Base-by-base conservation (phyloP, 2,329 filamentous ascomycete species). In the Ascosphaera aggregata region DNA sequence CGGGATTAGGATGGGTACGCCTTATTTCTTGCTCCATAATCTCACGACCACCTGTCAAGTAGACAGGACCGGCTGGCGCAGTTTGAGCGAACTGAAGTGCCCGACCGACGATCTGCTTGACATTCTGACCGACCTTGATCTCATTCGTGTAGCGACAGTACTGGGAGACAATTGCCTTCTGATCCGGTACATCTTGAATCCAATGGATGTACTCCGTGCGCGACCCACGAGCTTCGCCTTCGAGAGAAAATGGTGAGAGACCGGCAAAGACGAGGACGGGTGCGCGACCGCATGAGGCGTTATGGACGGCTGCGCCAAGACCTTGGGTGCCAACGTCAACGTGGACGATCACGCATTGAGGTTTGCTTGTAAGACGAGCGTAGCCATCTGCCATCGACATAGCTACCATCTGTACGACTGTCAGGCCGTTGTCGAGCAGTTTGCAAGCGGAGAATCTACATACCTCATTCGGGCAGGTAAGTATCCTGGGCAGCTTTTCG, bases 21-120 rank as follows among this genome's bases (percentile, higher is more conserved):
- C 72, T 63, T 34, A 92, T 75, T 34, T 91, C 82, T 49, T 85
- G 75, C 52, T 89, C 80, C 72, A 92, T 80, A 1, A 82, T 71
- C 55, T 92, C 82, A 45, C 82, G 65, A 1, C 80, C 76, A 1
- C 77, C 80, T 41, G 68, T 71, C 3, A 92, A 61, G 47, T 92
- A 91, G 0, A 84, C 80, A 0, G 82, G 82, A 0, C 82, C 82
- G 44, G 75, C 67, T 0, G 82, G 82, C 39, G 76, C 76, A 19
- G 73, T 80, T 37, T 62, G 77, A 0, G 82, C 80, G 50, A 89
- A 91, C 47, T 81, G 80, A 41, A 92, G 55, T 0, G 82, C 82
- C 1, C 82, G 74, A 51, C 82, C 82, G 43, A 92, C 79, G 59
- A 91, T 75, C 60, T 92, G 81, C 63, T 91, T 91, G 43, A 91